A percentile compares a stretch with the other conserved stretches of the same genome.
Evolutionary conservation across 495 filamentous ascomycete genomes (phyloP).

Genomic region (Penicillium alfredii): DNA sequence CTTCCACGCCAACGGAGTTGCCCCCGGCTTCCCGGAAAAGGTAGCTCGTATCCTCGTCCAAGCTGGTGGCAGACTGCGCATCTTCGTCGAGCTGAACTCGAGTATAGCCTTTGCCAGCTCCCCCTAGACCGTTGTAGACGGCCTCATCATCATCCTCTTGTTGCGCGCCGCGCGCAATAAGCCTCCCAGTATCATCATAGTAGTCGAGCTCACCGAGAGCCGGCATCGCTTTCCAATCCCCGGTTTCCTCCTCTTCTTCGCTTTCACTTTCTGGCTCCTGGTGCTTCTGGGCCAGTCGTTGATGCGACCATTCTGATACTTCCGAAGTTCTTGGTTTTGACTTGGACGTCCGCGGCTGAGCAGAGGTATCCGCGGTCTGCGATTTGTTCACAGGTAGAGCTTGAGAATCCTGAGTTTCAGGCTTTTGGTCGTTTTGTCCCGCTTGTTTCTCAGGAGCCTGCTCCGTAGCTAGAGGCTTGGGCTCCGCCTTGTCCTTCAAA

Average conservation of each 20-base stretch:
- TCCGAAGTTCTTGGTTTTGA: slow-evolving; percentile 18
- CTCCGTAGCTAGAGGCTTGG: background rate
- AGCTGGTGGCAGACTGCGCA: slow-evolving; percentile 82
- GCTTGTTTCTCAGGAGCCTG: background rate
- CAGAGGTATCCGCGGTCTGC: background rate
- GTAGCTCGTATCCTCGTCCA: slow-evolving; percentile 97
- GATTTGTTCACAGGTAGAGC: slow-evolving; percentile 12
- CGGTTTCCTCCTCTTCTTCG: slow-evolving; percentile 52
- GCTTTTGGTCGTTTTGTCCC: slow-evolving; percentile 3
- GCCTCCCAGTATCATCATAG: slow-evolving; percentile 87
- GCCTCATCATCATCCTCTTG: slow-evolving; percentile 66
- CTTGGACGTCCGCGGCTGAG: slow-evolving; percentile 12
- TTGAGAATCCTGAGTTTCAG: slow-evolving; percentile 1
- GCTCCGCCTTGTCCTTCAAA: background rate
- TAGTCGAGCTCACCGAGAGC: slow-evolving; percentile 86
- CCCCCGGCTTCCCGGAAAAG: slow-evolving; percentile 68
- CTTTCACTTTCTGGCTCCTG: slow-evolving; percentile 33
- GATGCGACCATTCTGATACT: slow-evolving; percentile 88
- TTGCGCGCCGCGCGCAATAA: slow-evolving; percentile 71
- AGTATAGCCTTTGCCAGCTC: slow-evolving; percentile 92
- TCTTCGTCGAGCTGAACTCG: slow-evolving; percentile 91
- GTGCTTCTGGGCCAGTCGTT: slow-evolving; percentile 57
- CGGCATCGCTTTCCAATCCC: slow-evolving; percentile 88
- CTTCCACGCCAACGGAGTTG: slow-evolving; percentile 58
- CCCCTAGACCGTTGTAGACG: slow-evolving; percentile 68